Evolutionary conservation across 1,284 basidiomycete genomes (phyloP).

Genomic region (Peniophora sp.): DNA sequence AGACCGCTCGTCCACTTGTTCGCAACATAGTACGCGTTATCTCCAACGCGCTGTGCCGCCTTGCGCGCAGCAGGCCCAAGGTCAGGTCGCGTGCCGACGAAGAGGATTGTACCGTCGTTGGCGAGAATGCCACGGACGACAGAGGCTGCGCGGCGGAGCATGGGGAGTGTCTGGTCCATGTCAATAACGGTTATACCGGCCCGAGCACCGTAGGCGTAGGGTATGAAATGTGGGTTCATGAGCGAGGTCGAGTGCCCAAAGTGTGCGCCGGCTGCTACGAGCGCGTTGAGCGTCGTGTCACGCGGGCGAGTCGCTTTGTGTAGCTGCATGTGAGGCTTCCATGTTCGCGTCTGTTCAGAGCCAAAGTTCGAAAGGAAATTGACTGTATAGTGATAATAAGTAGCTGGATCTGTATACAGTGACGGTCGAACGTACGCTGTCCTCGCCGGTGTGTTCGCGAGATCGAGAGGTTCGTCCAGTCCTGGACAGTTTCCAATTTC

Average conservation of each 20-base stretch:
- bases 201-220: constrained; percentile 92
- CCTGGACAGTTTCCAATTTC: constrained; percentile 39
- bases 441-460: constrained; percentile 38
- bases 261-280: constrained; percentile 91
- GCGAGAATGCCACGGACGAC: constrained; percentile 80
- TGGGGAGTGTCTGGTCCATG: constrained; percentile 88
- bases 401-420: constrained; percentile 10
- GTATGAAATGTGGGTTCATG: constrained; percentile 83
- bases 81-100: constrained; percentile 83
- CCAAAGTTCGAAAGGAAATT: constrained; percentile 66
- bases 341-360: constrained; percentile 70
- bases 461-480: constrained; percentile 41
- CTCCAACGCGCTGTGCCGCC: constrained; percentile 74
- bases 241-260: constrained; percentile 83
- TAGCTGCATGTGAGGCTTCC: constrained; percentile 67
- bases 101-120: constrained; percentile 81
- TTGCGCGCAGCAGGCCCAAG: constrained; percentile 71
- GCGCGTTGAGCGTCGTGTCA: constrained; percentile 77
- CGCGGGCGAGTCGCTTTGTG: constrained; percentile 55
- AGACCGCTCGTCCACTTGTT: constrained; percentile 93
- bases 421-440: neutral
- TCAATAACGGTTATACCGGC: constrained; percentile 92
- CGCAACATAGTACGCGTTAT: constrained; percentile 75
- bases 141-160: constrained; percentile 84
- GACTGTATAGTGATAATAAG: no score